phyloP scores from a whole-genome alignment of 1,284 basidiomycete genomes.

The Wolfiporia cocos region DNA sequence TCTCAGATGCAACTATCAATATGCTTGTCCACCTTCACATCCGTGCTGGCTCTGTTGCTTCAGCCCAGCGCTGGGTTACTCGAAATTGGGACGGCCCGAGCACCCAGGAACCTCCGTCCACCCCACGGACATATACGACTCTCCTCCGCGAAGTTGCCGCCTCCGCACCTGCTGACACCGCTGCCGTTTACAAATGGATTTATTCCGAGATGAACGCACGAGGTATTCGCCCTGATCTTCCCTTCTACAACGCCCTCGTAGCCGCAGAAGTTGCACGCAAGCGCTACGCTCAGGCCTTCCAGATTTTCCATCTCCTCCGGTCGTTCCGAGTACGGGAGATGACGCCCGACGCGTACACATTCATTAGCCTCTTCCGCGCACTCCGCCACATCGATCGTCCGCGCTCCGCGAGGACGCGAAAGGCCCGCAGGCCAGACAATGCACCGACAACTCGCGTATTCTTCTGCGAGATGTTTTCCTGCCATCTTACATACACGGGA shows the following conservation, averaged over 20 bases:
- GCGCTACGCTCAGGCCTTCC: conserved; percentile 33
- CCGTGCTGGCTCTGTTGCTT: conserved; percentile 26
- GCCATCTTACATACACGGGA: conserved; percentile 23
- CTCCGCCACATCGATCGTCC: conserved; percentile 22
- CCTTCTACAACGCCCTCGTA: conserved; percentile 43
- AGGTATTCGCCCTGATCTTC: conserved; percentile 30
- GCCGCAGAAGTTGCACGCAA: conserved; percentile 27
- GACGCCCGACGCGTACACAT: conserved; percentile 39
- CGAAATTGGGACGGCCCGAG: conserved; percentile 20
- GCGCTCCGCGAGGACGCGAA: conserved; percentile 21
- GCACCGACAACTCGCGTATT: conserved; percentile 34
- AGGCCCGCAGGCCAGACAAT: conserved; percentile 7
- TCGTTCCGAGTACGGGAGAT: conserved; percentile 19
- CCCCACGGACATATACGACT: conserved; percentile 28
- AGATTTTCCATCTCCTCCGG: conserved; percentile 35
- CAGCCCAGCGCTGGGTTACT: conserved; percentile 29
- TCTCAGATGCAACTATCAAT: conserved; percentile 27
- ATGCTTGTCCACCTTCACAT: conserved; percentile 33
- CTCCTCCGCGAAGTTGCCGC: conserved; percentile 33
- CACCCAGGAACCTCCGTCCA: conserved; percentile 8
- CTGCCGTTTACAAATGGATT: conserved; percentile 27
- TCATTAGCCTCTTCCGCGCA: conserved; percentile 38
- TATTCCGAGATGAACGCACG: conserved; percentile 34
- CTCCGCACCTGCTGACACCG: conserved; percentile 23
- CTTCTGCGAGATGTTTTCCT: conserved; percentile 40